A percentile compares a stretch with the other conserved stretches of the same genome.
Conservation (phyloP, 257 asterid species). For the Solanum tarijense region DNA sequence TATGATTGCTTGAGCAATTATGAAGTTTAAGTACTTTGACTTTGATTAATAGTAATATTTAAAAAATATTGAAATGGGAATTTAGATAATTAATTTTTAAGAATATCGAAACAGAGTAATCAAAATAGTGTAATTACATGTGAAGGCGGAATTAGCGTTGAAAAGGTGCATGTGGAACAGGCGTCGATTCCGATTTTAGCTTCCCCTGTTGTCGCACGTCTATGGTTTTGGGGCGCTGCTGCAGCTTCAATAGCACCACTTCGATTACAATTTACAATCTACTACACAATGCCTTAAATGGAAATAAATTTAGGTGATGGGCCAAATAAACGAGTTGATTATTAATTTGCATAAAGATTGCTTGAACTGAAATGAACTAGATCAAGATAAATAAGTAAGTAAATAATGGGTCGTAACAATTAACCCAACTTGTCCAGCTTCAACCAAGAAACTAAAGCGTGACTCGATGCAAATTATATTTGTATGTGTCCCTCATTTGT, state of each 20-base stretch:
- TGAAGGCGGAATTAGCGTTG: not conserved
- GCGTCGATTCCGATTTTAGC: not conserved
- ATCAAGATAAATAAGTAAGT: too few species aligned
- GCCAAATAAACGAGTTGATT: not conserved
- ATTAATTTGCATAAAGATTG: too few species aligned
- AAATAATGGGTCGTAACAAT: too few species aligned
- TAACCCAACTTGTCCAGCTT: too few species aligned
- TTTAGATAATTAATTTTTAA: not conserved
- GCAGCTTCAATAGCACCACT: not conserved
- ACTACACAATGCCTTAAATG: too few species aligned
- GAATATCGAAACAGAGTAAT: not conserved
- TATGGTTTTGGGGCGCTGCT: not conserved
- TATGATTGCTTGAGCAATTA: not conserved
- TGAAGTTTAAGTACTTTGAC: not conserved
- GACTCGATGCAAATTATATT: too few species aligned
- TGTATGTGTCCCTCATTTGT: too few species aligned
- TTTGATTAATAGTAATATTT: not conserved
- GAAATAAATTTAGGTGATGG: not conserved
- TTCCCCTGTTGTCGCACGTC: not conserved
- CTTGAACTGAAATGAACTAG: not conserved
- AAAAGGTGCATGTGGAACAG: constrained; percentile 11
- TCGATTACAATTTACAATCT: too few species aligned
- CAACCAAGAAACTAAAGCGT: too few species aligned
- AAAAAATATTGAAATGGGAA: not conserved
- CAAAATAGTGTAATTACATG: not conserved